Evolutionary conservation across 441 rosid species (phyloP), one percentile per base, ranked within the genome.

Genomic region (Brassica balearica): DNA sequence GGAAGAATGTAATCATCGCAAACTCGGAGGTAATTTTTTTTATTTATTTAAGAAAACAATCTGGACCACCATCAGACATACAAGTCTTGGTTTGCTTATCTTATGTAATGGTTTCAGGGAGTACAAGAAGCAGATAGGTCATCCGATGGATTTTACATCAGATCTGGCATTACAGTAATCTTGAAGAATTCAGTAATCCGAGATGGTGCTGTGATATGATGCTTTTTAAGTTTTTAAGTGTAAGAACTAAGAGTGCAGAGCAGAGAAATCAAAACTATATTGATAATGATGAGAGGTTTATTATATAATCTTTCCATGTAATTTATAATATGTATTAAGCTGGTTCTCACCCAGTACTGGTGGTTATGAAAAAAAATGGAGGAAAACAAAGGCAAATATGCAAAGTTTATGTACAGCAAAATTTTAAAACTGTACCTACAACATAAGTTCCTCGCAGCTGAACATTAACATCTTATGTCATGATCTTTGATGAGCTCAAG

Each of bases 81-180:
- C 65, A 32, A 7, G 6, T 67, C 61, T 68, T 38, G 0, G 4
- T 74, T 41, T 63, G 43, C 75, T 68, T 55, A 60, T 46, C 41
- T 32, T 23, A 23, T 23, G 3, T 23, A 27, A 69, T 20, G 72
- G 34, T 72, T 75, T 78, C 88, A 95, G 97, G 94, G 93, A 43
- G 68, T 95, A 77, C 92, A 95, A 85, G 99, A 93, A 85, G 96
- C 91, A 22, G 98, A 95, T 46, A 91, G 98, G 84, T 84, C 98
- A 23, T 75, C 86, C 4, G 91, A 95, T 60, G 97, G 97, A 22
- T 95, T 95, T 82, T 91, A 91, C 77, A 91, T 95, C 78, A 88
- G 99, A 72, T 88, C 97, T 0, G 96, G 97, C 41, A 84, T 95
- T 82, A 90, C 89, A 5, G 43, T 95, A 10, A 86, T 88, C 60